Evolutionary conservation across 371 early-diverging fungal species (phyloP).

Genomic region (Mortierella sp.): DNA sequence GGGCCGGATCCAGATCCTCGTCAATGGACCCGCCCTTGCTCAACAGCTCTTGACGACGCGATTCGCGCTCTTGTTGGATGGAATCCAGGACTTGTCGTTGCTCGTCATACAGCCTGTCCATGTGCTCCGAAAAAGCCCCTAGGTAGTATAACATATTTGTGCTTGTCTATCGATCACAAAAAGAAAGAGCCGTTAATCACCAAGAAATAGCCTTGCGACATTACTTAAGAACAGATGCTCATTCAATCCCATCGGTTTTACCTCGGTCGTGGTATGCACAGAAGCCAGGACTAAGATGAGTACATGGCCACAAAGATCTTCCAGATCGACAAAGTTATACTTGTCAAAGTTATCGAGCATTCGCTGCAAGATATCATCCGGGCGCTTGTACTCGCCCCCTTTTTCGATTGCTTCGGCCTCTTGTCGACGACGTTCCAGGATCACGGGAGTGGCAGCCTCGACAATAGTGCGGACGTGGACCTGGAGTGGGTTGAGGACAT

Average conservation of each 20-base stretch:
- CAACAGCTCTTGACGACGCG: slow-evolving; percentile 12
- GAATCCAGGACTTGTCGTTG: slow-evolving; percentile 51
- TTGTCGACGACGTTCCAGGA: slow-evolving; percentile 34
- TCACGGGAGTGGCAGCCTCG: slow-evolving; percentile 25
- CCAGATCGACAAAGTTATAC: slow-evolving; percentile 35
- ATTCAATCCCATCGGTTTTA: too few species aligned
- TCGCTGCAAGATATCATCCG: slow-evolving; percentile 27
- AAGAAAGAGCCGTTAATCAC: too few species aligned
- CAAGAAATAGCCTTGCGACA: too few species aligned
- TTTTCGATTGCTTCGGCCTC: slow-evolving; percentile 25
- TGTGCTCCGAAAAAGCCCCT: slow-evolving; percentile 53
- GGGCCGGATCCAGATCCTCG: slow-evolving; percentile 24
- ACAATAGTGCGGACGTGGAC: slow-evolving; percentile 10
- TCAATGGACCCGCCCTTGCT: slow-evolving; percentile 5
- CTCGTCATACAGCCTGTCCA: slow-evolving; percentile 56
- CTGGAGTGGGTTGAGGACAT: slow-evolving; percentile 16
- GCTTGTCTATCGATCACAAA: too few species aligned
- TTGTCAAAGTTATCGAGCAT: slow-evolving; percentile 41
- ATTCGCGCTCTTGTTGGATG: slow-evolving; percentile 26
- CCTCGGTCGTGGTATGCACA: slow-evolving; percentile 58
- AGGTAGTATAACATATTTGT: slow-evolving; percentile 56
- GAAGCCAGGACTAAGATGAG: slow-evolving; percentile 56
- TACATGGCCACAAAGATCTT: slow-evolving; percentile 43
- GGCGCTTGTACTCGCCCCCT: slow-evolving; percentile 23
- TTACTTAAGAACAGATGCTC: too few species aligned